Conservation (phyloP, 768 basidiomycete genomes). For the Podaxis carcinomalis region DNA sequence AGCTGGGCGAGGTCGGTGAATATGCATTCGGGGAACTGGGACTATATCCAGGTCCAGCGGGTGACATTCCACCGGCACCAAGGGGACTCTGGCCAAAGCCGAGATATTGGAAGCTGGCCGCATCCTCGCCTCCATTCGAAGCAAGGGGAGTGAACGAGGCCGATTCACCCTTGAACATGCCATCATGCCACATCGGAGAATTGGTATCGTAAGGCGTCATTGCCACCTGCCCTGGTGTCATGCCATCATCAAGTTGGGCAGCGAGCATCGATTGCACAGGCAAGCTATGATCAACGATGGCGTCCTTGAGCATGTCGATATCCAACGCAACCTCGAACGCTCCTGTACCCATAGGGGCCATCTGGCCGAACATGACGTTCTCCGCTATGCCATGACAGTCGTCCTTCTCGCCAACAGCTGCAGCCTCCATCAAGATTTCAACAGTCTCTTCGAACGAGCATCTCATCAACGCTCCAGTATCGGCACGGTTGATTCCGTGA, state of each 20-base stretch:
- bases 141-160: constrained; percentile 96
- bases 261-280: constrained; percentile 80
- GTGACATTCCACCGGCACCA: constrained; percentile 84
- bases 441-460: constrained; percentile 99
- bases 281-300: constrained; percentile 92
- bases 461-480: constrained; percentile 97
- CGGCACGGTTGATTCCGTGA: constrained; percentile 97
- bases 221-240: constrained; percentile 87
- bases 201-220: constrained; percentile 97
- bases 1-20: constrained; percentile 83
- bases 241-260: constrained; percentile 78
- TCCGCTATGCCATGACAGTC: constrained; percentile 99
- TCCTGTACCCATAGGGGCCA: constrained; percentile 99
- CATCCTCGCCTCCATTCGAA: constrained; percentile 80
- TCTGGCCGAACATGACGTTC: constrained; percentile 98
- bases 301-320: constrained; percentile 97
- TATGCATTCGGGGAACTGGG: constrained; percentile 89
- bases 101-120: constrained; percentile 66
- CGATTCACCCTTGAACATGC: constrained; percentile 74
- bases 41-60: constrained; percentile 82
- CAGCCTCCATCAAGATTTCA: constrained; percentile 98
- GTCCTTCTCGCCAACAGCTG: constrained; percentile 96
- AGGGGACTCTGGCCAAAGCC: constrained; percentile 84
- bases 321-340: constrained; percentile 94
- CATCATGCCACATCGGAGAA: constrained; percentile 80